Percentiles rank a stretch among this genome's conserved stretches.
These are phyloP conservation scores for Suillus occidentalis DNA, from an alignment of 768 basidiomycete species.

Conservation along the genomic window DNA sequence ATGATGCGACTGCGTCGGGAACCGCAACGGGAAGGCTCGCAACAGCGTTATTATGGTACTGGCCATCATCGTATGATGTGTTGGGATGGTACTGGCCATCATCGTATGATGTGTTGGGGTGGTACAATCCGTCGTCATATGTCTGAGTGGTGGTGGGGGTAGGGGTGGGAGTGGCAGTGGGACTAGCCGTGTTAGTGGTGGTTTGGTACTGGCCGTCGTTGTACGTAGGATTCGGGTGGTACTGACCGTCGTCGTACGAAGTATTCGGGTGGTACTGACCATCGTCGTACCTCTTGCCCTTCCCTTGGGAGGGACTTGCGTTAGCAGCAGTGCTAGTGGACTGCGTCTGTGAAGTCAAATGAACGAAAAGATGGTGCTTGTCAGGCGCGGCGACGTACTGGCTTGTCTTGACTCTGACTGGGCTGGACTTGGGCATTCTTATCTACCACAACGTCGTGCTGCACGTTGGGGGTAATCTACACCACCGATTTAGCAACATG, in stretches of 20 bases:
- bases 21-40: neutral
- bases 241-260: constrained; percentile 19
- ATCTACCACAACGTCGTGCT: neutral
- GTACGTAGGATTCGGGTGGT: constrained; percentile 7
- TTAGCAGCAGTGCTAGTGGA: neutral
- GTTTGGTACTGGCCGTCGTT: no score
- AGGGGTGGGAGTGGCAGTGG: neutral
- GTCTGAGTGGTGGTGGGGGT: neutral
- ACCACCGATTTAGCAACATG: neutral
- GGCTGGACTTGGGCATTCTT: neutral
- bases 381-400: neutral
- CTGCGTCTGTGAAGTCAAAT: neutral
- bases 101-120: constrained; percentile 10
- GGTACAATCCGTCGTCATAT: constrained; percentile 12
- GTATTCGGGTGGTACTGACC: constrained; percentile 10
- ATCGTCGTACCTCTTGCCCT: constrained; percentile 15
- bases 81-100: constrained; percentile 11
- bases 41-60: neutral
- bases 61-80: constrained; percentile 6
- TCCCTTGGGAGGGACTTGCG: neutral
- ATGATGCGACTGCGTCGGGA: neutral
- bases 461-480: neutral
- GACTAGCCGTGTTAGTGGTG: neutral
- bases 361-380: neutral
- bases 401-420: neutral